These are phyloP conservation scores for Puccinia coronata DNA, from an alignment of 1,284 basidiomycete genomes.

Conservation along the genomic window DNA sequence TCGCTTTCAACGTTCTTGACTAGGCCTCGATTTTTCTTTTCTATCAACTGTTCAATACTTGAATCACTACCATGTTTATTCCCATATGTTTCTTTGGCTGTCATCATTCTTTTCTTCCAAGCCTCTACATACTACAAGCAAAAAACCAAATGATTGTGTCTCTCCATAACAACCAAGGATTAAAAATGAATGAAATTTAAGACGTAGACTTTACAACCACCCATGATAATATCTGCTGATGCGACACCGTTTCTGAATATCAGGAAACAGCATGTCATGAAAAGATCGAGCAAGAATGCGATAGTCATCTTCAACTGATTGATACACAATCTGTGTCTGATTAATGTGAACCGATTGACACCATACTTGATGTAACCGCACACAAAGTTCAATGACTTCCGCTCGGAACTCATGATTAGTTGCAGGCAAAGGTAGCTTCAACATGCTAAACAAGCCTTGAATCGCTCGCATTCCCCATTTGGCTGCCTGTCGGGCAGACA, in stretches of 20 bases:
- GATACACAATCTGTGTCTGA: constrained; percentile 6
- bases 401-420: neutral
- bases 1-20: no score
- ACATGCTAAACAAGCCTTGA: neutral
- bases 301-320: neutral
- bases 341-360: neutral
- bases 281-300: neutral
- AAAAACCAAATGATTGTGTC: no score
- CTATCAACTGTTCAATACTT: no score
- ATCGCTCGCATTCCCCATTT: constrained; percentile 12
- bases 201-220: neutral
- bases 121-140: no score
- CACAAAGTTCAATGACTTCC: neutral
- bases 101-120: no score
- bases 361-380: neutral
- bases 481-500: neutral
- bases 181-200: neutral
- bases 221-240: neutral
- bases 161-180: neutral
- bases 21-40: no score
- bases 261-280: neutral
- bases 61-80: no score
- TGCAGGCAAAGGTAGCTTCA: constrained; percentile 5
- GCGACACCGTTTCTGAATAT: neutral
- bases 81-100: no score